Evolutionary conservation across 163 green algal genomes (phyloP).

Genomic region (Coccomyxa subellipsoidea): DNA sequence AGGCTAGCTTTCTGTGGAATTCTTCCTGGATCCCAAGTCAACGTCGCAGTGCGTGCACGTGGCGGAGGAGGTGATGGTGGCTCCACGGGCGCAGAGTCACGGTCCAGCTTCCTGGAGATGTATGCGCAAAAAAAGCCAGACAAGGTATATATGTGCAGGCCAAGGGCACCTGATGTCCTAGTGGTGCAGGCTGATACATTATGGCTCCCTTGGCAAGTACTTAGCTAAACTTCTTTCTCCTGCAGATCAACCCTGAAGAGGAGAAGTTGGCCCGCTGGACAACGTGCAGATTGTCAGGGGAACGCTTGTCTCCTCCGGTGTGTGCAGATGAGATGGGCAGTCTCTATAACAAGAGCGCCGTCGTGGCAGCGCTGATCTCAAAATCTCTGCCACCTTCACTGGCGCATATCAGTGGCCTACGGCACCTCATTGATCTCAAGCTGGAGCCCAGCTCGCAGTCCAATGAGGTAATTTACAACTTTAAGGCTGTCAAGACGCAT

Average conservation of each 20-base stretch:
- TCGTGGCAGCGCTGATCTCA: conserved; percentile 68
- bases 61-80: conserved; percentile 94
- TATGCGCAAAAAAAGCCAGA: conserved; percentile 82
- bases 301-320: conserved; percentile 63
- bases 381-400: conserved; percentile 74
- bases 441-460: conserved; percentile 36
- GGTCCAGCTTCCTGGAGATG: conserved; percentile 94
- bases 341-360: conserved; percentile 95
- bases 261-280: conserved; percentile 69
- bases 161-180: too few species aligned
- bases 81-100: conserved; percentile 91
- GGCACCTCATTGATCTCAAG: conserved; percentile 62
- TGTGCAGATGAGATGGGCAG: conserved; percentile 83
- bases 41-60: conserved; percentile 52
- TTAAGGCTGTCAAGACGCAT: too few species aligned
- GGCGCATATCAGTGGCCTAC: conserved; percentile 68
- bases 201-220: too few species aligned
- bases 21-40: conserved; percentile 17
- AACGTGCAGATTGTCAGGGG: conserved; percentile 72
- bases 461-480: too few species aligned
- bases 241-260: conserved; percentile 63
- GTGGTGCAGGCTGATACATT: too few species aligned
- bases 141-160: conserved; percentile 55
- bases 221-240: too few species aligned
- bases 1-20: not conserved